Base-by-base conservation (phyloP, 371 early-diverging fungal species). In the Mortierella sp. region DNA sequence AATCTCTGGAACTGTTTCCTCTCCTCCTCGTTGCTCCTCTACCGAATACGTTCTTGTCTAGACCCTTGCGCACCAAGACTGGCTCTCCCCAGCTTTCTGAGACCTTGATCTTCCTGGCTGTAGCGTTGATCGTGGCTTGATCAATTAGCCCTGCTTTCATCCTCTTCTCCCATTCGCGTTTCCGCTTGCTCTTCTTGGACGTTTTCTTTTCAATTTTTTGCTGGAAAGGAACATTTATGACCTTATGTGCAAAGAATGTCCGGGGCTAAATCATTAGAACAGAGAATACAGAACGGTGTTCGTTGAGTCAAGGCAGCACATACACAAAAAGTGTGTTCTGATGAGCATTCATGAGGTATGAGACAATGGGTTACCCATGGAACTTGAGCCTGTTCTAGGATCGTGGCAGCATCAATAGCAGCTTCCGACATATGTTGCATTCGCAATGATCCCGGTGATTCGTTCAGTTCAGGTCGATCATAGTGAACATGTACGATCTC, bases 141-240 rank as follows among this genome's bases (percentile, higher is more conserved):
- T 59, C 60, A 16, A 70, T 70, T 21, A 61, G n/a, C 1, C 76
- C 76, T 0, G 61, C 61, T 38, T 76, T 69, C 42, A 66, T n/a
- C 34, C 65, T 76, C 49, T 76, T 76, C 31, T 69, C 76, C 61
- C 60, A 76, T 18, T 76, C 76, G 18, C 76, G 76, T 62, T 76
- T 69, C 59, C 58, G 56, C 23, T 61, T 69, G 49, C 70, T 69
- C 50, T 69, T 69, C 54, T 65, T 76, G 21, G 41, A 34, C 16
- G 45, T 57, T 30, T 30, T 30, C 3, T 46, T 19, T 2, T 42
- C 28, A 4, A 21, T n/a, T 12, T 24, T 30, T 38, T 65, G 66
- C 13, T 65, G 53, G 55, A 47, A 53, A 7, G 70, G 65, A 14
- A 76, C 28, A 7, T 62, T 62, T 4, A 57, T 58, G 43, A 70